Evolutionary conservation across 352 stramenopile genomes (phyloP).

Genomic region (Globisporangium parvum): DNA sequence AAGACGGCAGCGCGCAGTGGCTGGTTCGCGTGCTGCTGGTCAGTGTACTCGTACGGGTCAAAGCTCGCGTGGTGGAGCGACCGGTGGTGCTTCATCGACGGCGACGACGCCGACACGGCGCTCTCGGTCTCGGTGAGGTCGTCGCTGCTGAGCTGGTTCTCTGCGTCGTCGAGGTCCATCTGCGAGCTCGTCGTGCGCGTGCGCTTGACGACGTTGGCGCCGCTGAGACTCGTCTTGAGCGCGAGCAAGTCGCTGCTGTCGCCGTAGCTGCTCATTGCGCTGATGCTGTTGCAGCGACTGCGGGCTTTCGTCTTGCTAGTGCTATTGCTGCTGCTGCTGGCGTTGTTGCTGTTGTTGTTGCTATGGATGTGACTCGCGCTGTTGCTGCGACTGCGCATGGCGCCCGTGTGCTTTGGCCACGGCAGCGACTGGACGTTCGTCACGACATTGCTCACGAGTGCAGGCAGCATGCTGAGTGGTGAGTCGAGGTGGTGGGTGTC

Average conservation of each 20-base stretch:
- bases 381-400: slow-evolving; percentile 2
- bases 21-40: slow-evolving; percentile 2
- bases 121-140: slow-evolving; percentile 60
- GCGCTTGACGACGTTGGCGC: slow-evolving; percentile 14
- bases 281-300: slow-evolving; percentile 1
- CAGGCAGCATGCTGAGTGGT: slow-evolving; percentile 12
- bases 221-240: slow-evolving; percentile 11
- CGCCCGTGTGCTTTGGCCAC: slow-evolving; percentile 4
- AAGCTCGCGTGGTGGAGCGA: slow-evolving; percentile 13
- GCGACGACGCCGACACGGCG: slow-evolving; percentile 28
- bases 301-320: neutral
- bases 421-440: slow-evolving; percentile 8
- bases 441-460: slow-evolving; percentile 18
- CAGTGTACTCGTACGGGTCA: slow-evolving; percentile 12
- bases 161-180: slow-evolving; percentile 24
- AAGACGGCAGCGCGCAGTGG: slow-evolving; percentile 32
- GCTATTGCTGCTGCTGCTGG: neutral
- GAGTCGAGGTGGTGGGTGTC: neutral
- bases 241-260: slow-evolving; percentile 5
- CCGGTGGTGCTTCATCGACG: slow-evolving; percentile 20
- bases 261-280: neutral
- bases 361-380: neutral
- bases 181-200: slow-evolving; percentile 41
- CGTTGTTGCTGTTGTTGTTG: neutral
- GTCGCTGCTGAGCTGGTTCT: slow-evolving; percentile 29